Conservation (phyloP, 345 rosid species). For the Eucalyptus microcorys region DNA sequence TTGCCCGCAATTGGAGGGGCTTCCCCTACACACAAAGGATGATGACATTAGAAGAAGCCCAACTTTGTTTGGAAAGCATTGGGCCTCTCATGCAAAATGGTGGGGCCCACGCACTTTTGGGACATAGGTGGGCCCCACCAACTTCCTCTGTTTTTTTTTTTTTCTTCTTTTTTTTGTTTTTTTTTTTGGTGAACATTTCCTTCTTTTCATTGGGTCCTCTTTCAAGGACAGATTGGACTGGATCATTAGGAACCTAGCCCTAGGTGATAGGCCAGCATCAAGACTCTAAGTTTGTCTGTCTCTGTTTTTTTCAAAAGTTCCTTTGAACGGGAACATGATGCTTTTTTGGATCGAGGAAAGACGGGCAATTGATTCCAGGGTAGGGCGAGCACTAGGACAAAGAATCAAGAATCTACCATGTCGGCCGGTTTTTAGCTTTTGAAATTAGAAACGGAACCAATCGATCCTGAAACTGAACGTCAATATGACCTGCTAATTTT, state of each 20-base stretch:
- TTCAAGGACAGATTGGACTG: not conserved
- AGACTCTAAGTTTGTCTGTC: not conserved
- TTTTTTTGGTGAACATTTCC: not conserved
- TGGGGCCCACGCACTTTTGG: not conserved
- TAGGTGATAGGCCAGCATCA: not conserved
- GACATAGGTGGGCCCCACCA: not conserved
- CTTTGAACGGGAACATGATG: not conserved
- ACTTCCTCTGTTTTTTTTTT: not conserved
- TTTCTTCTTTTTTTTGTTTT: not conserved
- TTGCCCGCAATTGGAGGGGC: not conserved
- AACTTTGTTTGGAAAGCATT: not conserved
- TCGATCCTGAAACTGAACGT: accelerated
- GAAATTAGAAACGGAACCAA: accelerated
- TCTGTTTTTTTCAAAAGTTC: not conserved
- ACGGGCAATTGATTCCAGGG: not conserved
- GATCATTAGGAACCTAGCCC: not conserved
- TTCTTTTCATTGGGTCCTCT: not conserved
- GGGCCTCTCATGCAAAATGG: not conserved
- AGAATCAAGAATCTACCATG: not conserved
- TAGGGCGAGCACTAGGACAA: not conserved
- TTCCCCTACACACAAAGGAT: not conserved
- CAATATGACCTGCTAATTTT: too few relatives aligned
- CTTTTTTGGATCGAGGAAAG: not conserved
- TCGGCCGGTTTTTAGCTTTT: not conserved
- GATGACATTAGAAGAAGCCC: not conserved